phyloP scores from a whole-genome alignment of 345 rosid species.

The Erodium maritimum region DNA sequence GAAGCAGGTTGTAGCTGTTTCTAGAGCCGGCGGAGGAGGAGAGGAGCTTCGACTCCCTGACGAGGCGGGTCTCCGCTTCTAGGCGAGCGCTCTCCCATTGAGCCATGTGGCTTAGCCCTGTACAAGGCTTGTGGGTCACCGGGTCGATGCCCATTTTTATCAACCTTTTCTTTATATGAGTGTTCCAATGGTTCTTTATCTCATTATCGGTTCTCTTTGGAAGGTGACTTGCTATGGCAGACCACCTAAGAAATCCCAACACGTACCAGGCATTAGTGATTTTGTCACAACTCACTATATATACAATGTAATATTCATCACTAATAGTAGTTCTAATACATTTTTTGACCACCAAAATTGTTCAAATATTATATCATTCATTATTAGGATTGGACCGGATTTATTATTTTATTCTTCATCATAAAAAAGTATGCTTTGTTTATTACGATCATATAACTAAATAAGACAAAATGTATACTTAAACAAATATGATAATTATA shows the following conservation, averaged over 20 bases:
- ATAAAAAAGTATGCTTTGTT: too few species aligned
- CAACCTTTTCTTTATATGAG: not conserved
- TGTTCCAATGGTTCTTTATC: not conserved
- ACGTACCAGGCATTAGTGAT: not conserved
- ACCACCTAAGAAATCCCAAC: not conserved
- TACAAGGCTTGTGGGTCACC: not conserved
- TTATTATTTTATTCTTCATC: too few species aligned
- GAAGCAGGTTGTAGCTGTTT: not conserved
- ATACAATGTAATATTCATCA: too few species aligned
- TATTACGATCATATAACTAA: too few species aligned
- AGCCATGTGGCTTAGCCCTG: conserved; percentile 20
- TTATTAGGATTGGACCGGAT: too few species aligned
- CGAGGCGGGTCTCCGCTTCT: conserved; percentile 21
- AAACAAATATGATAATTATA: too few species aligned
- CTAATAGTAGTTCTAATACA: too few species aligned
- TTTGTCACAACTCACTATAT: too few species aligned
- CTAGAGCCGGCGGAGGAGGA: not conserved
- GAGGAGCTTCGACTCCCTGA: conserved; percentile 4
- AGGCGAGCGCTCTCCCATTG: conserved; percentile 29
- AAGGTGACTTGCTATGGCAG: not conserved
- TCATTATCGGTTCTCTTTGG: not conserved
- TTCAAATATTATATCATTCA: too few species aligned
- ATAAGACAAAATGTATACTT: too few species aligned
- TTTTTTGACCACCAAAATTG: too few species aligned
- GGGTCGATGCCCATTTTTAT: not conserved